Evolutionary conservation across 306 rosid species (phyloP).

Genomic region (Gillenia trifoliata): DNA sequence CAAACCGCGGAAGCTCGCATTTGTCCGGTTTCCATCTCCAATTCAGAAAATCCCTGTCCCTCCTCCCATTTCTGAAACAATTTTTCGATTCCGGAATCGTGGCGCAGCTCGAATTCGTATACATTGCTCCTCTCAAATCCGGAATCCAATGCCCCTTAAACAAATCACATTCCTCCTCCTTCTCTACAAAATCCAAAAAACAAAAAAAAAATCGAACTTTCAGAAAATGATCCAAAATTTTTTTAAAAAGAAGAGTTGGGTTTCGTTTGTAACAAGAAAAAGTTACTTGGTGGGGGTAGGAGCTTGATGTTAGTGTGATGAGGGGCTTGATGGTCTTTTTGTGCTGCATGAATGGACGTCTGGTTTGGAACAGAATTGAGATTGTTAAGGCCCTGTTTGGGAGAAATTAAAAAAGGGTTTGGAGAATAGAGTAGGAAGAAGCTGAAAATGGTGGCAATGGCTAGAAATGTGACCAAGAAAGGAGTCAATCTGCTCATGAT

Average conservation of each 20-base stretch:
- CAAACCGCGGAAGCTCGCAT: constrained; percentile 63
- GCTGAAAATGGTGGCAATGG: constrained; percentile 37
- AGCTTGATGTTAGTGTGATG: constrained; percentile 10
- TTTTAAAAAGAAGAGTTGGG: no score
- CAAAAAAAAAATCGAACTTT: not conserved
- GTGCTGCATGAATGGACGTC: constrained; percentile 5
- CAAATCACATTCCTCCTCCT: constrained; percentile 49
- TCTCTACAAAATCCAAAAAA: constrained; percentile 22
- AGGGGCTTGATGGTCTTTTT: constrained; percentile 15
- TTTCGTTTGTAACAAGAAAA: not conserved
- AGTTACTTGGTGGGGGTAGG: constrained; percentile 42
- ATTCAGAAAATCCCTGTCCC: constrained; percentile 56
- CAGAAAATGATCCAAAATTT: no score
- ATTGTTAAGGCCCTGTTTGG: constrained; percentile 21
- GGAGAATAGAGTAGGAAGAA: constrained; percentile 46
- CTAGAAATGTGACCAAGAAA: constrained; percentile 40
- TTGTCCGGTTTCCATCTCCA: constrained; percentile 89
- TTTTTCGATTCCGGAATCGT: constrained; percentile 73
- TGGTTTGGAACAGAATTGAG: constrained; percentile 14
- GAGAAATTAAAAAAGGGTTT: constrained; percentile 25
- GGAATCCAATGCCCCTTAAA: constrained; percentile 67
- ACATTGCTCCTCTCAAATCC: constrained; percentile 32
- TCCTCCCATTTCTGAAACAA: constrained; percentile 75
- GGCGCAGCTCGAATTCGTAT: constrained; percentile 67
- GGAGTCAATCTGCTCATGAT: constrained; percentile 32